Conservation (phyloP, 495 filamentous ascomycete species). For the Baudoinia panamericana region DNA sequence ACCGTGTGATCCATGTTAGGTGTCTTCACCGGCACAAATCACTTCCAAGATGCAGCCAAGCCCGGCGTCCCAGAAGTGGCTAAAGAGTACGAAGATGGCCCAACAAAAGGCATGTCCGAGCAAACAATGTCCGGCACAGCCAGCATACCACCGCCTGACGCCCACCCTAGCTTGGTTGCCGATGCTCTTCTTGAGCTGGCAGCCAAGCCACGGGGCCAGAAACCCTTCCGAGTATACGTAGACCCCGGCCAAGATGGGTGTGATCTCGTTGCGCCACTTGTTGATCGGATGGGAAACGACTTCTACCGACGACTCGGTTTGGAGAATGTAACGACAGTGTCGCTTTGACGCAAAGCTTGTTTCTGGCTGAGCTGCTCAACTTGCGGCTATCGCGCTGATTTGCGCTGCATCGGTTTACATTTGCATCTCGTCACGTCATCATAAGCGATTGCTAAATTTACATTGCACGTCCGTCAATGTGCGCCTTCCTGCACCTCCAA, state of each 20-base stretch:
- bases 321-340: too few species aligned
- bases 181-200: constrained; percentile 2
- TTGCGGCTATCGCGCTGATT: too few species aligned
- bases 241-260: constrained; percentile 4
- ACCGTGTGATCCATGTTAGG: too few species aligned
- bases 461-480: too few species aligned
- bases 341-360: too few species aligned
- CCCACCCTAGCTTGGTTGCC: background rate
- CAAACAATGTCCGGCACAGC: constrained; percentile 1
- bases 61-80: background rate
- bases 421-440: too few species aligned
- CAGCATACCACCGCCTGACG: constrained; percentile 1
- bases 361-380: too few species aligned
- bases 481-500: background rate
- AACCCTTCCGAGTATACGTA: constrained; percentile 5
- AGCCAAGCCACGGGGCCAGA: constrained; percentile 1
- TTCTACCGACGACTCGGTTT: constrained; percentile 5
- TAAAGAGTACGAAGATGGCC: constrained; percentile 8
- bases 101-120: constrained; percentile 5
- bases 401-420: too few species aligned
- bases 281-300: constrained; percentile 1
- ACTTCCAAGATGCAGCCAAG: constrained; percentile 3
- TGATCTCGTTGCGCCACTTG: background rate
- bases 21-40: constrained; percentile 9
- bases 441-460: too few species aligned